Percentiles rank a stretch among this genome's conserved stretches.
These are phyloP conservation scores for Cymbidium sinense DNA, from an alignment of 106 monocot genomes.

Conservation along the genomic window DNA sequence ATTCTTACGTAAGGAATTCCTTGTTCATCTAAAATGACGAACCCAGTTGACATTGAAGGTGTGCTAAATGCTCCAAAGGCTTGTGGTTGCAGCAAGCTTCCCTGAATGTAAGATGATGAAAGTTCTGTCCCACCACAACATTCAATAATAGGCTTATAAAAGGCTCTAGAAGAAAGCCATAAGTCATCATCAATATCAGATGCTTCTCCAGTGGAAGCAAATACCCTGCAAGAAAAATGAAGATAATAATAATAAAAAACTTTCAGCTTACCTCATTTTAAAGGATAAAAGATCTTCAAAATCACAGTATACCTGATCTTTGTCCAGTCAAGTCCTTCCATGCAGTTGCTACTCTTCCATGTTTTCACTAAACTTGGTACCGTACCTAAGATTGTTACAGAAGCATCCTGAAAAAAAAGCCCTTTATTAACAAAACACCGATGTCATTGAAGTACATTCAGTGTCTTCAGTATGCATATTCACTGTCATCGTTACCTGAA, in stretches of 20 bases:
- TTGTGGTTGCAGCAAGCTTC: constrained; percentile 72
- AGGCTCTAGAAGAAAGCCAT: constrained; percentile 78
- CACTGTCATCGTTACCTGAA: constrained; percentile 43
- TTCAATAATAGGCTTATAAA: constrained; percentile 73
- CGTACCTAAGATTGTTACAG: constrained; percentile 75
- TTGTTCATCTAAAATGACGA: constrained; percentile 73
- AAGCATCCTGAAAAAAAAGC: constrained; percentile 56
- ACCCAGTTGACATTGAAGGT: constrained; percentile 68
- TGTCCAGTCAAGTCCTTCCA: constrained; percentile 82
- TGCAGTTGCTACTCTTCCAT: constrained; percentile 83
- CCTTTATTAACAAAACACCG: not conserved
- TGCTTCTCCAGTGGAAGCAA: constrained; percentile 70
- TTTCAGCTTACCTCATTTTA: not conserved
- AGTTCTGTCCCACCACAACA: constrained; percentile 95
- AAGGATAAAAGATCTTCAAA: not conserved
- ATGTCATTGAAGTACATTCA: not conserved
- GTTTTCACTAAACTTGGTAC: constrained; percentile 85
- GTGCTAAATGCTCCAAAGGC: constrained; percentile 85
- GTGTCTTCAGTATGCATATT: not conserved
- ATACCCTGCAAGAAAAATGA: constrained; percentile 35
- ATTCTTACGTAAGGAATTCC: constrained; percentile 64
- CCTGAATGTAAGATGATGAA: constrained; percentile 68
- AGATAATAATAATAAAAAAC: not conserved
- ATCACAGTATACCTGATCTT: constrained; percentile 54
- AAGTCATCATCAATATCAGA: constrained; percentile 87